Base-by-base conservation (phyloP, 2,329 filamentous ascomycete species). In the Coniochaeta ligniaria region DNA sequence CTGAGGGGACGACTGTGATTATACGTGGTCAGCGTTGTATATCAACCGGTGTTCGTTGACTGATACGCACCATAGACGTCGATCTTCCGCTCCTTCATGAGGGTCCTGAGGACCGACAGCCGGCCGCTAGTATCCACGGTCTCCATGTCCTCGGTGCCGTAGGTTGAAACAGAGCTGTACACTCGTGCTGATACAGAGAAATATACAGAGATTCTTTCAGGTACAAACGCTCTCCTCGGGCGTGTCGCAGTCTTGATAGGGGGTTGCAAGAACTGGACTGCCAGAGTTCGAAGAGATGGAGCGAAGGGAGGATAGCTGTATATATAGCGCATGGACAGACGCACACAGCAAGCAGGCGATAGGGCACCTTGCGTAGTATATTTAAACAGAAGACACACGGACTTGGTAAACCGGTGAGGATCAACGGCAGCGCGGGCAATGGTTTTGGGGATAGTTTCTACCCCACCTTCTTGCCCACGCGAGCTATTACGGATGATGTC, bases 31-130 rank as follows among this genome's bases (percentile, higher is more conserved):
- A 60, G 50, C 43, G 60, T 62, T 63, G 31, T 54, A 43, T 57
- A 36, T 62, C 66, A 61, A 68, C n/a, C 62, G 60, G 56, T 24
- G 7, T 36, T 6, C 54, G 35, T 58, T 24, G 61, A 73, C 14
- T 14, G n/a, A 47, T 24, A 11, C 79, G 74, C 87, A 97, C 94
- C 89, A 79, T 99, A 99, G 63, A 98, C 83, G 75, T 98, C 92
- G 66, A 99, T 83, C 66, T 91, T 88, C 70, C 89, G 83, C 75
- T 93, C 83, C 76, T 85, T 87, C 95, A 99, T 99, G 72, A 96
- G 80, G 73, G 87, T 81, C 71, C 95, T 85, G 70, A 99, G 83
- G 75, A 85, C 83, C 65, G 85, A 76, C 65, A 99, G 84, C 69
- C 91, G 89, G 64, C 85, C 80, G 60, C 87, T 86, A 38, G 93